Evolutionary conservation across 345 rosid genomes (phyloP), one percentile per base, ranked within the genome.

Genomic region (Salix brachista): DNA sequence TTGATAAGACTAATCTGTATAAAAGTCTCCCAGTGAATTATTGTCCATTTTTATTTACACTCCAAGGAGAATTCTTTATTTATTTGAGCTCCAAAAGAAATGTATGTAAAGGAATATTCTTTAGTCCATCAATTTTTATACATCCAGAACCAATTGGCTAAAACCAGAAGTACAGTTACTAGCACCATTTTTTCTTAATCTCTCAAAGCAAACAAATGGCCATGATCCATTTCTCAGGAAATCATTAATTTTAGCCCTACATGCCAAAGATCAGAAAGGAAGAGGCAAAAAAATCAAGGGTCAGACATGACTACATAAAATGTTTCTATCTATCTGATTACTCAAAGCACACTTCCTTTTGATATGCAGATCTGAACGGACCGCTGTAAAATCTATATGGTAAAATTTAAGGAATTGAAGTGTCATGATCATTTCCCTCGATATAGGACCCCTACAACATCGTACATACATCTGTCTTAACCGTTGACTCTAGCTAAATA

Each of bases 391-490:
- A 78, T 62, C 81, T 65, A 19, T 17, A 12, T 28, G 39, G 82
- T 80, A 78, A 76, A 71, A 74, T 58, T 41, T 41, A 41, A 41
- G 32, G 36, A 75, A 39, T 50, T 70, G 50, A 72, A 36, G 67
- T 14, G 5, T 0, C 17, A 67, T 30, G 34, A 32, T 62, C 70
- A n/a, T 42, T 18, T 11, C 19, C 56, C 4, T 17, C 25, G 54
- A 68, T 60, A 76, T 32, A 12, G 8, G 30, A 73, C 36, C n/a
- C 48, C 36, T 28, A 8, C 23, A 54, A 7, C n/a, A 52, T 54
- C 60, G 60, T 54, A 54, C 23, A 54, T 8, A 54, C n/a, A 54
- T 8, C 8, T 54, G 23, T 54, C 60, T 54, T 8, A 2, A 42
- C 46, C 14, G 13, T 42, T 42, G 46, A 42, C 11, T 12, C 14